These are phyloP conservation scores for Hericium coralloides DNA, from an alignment of 768 basidiomycete genomes.

Conservation along the genomic window DNA sequence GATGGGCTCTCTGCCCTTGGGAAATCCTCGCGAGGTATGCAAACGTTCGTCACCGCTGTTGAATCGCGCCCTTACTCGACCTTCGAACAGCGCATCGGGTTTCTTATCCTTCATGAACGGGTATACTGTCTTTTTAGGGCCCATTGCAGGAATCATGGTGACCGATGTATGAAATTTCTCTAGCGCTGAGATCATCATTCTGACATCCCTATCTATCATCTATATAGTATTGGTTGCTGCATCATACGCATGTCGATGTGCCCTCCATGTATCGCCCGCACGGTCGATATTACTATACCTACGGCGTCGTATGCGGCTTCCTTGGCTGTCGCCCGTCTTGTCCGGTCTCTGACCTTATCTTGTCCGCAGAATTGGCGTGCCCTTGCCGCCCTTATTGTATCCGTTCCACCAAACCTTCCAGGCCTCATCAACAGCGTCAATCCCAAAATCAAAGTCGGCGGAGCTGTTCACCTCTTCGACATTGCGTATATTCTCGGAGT, in stretches of 20 bases:
- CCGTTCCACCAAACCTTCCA: conserved; percentile 65
- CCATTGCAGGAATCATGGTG: conserved; percentile 71
- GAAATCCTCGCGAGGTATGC: conserved; percentile 52
- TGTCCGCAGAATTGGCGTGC: conserved; percentile 77
- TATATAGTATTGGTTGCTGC: conserved; percentile 68
- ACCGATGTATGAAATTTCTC: conserved; percentile 34
- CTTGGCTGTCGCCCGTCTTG: background rate
- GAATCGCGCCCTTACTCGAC: background rate
- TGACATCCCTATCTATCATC: background rate
- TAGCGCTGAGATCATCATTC: conserved; percentile 3
- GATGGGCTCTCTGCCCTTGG: conserved; percentile 85
- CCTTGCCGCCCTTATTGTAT: conserved; percentile 52
- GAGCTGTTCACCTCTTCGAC: conserved; percentile 48
- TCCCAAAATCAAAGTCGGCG: conserved; percentile 49
- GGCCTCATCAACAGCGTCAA: conserved; percentile 75
- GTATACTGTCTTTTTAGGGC: conserved; percentile 81
- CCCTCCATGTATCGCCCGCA: conserved; percentile 77
- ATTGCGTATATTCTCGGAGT: conserved; percentile 75
- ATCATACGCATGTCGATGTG: conserved; percentile 64
- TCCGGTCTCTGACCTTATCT: background rate
- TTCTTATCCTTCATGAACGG: conserved; percentile 76
- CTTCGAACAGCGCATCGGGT: conserved; percentile 36
- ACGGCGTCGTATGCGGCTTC: conserved; percentile 50
- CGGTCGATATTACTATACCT: conserved; percentile 71
- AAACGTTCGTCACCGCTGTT: conserved; percentile 11